Conservation (phyloP, 345 rosid species). For the Corchorus capsularis region DNA sequence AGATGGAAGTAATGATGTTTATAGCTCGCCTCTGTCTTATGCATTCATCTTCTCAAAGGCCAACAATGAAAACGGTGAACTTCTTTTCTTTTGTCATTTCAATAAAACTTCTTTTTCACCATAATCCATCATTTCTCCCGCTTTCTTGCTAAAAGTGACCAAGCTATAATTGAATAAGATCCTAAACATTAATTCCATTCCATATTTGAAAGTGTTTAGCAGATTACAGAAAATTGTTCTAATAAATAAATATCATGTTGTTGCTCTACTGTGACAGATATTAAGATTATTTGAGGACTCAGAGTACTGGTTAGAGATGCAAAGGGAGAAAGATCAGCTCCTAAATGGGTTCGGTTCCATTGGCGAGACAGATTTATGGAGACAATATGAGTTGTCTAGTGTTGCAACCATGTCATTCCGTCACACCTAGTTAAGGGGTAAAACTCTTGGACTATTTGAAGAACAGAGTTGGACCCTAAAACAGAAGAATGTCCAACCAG, state of each 20-base stretch:
- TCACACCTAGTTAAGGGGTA: neutral
- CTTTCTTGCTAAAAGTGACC: neutral
- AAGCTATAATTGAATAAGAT: neutral
- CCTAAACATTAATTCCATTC: neutral
- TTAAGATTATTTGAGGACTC: slow-evolving; percentile 35
- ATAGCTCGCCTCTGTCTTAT: slow-evolving; percentile 37
- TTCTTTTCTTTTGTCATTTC: neutral
- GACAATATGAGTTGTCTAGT: slow-evolving; percentile 19
- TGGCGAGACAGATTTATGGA: slow-evolving; percentile 22
- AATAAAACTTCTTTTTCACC: neutral
- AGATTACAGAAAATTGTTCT: neutral
- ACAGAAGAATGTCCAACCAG: neutral
- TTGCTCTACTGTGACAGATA: slow-evolving; percentile 31
- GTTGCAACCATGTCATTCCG: slow-evolving; percentile 1
- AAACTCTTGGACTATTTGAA: neutral
- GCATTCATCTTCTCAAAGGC: slow-evolving; percentile 41
- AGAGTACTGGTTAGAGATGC: slow-evolving; percentile 27
- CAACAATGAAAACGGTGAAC: slow-evolving; percentile 39
- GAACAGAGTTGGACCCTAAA: neutral
- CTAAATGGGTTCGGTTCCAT: slow-evolving; percentile 22
- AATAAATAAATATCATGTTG: slow-evolving; percentile 4
- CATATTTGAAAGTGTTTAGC: neutral
- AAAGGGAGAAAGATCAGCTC: slow-evolving; percentile 29
- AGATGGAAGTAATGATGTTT: slow-evolving; percentile 38
- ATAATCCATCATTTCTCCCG: neutral